phyloP scores from a whole-genome alignment of 2,329 filamentous ascomycete genomes.

The Venturia pyrina region DNA sequence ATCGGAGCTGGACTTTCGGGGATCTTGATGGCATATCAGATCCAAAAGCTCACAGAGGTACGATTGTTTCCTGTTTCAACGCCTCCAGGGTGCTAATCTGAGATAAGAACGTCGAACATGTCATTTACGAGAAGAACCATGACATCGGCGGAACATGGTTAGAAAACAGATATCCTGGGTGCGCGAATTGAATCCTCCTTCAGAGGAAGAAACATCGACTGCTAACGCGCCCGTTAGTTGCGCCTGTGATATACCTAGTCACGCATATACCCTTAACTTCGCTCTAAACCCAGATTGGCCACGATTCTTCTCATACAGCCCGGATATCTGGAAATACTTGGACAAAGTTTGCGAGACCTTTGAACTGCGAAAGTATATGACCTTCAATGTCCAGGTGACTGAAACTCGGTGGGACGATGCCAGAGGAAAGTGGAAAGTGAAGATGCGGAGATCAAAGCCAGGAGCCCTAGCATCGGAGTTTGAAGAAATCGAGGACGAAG shows the following conservation, averaged over 20 bases:
- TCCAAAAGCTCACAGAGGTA: conserved; percentile 31
- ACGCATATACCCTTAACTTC: conserved; percentile 42
- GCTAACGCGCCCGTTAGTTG: not conserved
- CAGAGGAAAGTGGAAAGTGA: conserved; percentile 40
- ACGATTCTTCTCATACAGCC: conserved; percentile 37
- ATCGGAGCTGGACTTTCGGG: conserved; percentile 40
- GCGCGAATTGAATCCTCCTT: conserved; percentile 13
- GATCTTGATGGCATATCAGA: conserved; percentile 38
- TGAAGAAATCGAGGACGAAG: conserved; percentile 29
- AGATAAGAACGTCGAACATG: conserved; percentile 32
- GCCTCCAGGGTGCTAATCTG: not conserved
- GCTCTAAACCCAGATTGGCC: conserved; percentile 39
- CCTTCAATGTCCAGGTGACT: conserved; percentile 38
- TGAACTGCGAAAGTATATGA: conserved; percentile 43
- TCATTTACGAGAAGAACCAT: conserved; percentile 32
- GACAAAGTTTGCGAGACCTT: conserved; percentile 41
- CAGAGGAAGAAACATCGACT: not conserved
- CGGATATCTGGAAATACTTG: conserved; percentile 41
- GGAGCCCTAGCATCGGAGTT: conserved; percentile 27
- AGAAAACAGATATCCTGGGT: conserved; percentile 27
- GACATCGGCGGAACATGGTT: conserved; percentile 24
- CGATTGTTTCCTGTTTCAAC: too few relatives aligned
- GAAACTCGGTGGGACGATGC: conserved; percentile 41
- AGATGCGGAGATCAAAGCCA: conserved; percentile 30
- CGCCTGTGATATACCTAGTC: conserved; percentile 36